Base-by-base conservation (phyloP, 2,329 filamentous ascomycete genomes). In the Diaporthe citrichinensis region DNA sequence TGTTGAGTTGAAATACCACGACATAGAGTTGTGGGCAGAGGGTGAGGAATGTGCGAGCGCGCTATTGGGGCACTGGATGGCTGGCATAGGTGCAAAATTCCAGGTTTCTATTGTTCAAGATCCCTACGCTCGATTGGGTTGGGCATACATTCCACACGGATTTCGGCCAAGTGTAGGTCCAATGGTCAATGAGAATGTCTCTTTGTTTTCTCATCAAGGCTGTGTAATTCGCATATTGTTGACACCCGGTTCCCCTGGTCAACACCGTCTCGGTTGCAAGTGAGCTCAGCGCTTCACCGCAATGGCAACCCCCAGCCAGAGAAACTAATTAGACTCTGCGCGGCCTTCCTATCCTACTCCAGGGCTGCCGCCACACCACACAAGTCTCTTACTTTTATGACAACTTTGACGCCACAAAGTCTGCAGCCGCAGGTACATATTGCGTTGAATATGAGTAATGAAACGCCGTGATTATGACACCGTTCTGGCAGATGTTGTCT, bases 401-500 rank as follows among this genome's bases (percentile, higher is more conserved):
- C 46, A 69, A 20, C 23, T 28, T 69, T 17, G 65, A 39, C 3
- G 31, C 49, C 46, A 69, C 65, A 55, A 69, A 69, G 65, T 55
- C 65, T 28, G 65, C 65, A 28, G 62, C 62, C 3, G 46, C 31
- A 20, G 65, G 65, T 14, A 69, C 65, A 55, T 69, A 69, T 15
- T 69, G 65, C 20, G 65, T 41, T 10, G 65, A 20, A 10, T 69
- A 69, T 8, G 65, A 69, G 17, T 55, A 69, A 28, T 69, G 65
- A 25, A 69, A 69, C 9, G 65, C 23, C 14, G 46, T 69, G 46
- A 69, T 69, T 17, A 69, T n/a, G 15, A 15, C 12, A 1, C 49
- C 65, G 20, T 69, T 28, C 28, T 59, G 34, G 71, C 78, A 78
- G 58, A 78, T 77, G 41, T 76, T 71, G 69, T 78, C 78, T 0